phyloP scores from a whole-genome alignment of 2,329 filamentous ascomycete species.

The Fusarium brachygibbosum region DNA sequence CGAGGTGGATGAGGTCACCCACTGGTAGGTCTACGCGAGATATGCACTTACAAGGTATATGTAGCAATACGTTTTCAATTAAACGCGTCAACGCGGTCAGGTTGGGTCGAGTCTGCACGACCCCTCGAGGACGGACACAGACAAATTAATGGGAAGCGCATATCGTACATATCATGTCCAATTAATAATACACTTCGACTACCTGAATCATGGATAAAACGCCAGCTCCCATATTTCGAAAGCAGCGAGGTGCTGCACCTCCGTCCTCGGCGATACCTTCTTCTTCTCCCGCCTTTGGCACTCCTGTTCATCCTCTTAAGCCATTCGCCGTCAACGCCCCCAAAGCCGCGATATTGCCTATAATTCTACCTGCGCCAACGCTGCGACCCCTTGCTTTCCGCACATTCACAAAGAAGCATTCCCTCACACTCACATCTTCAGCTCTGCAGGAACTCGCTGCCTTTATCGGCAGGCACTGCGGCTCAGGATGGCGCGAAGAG shows the following conservation, averaged over 20 bases:
- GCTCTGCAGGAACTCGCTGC: constrained; percentile 86
- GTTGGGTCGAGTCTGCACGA: constrained; percentile 20
- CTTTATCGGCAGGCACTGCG: constrained; percentile 94
- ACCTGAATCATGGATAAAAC: constrained; percentile 55
- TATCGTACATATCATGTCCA: constrained; percentile 37
- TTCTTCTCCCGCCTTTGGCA: constrained; percentile 91
- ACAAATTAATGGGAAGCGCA: constrained; percentile 25
- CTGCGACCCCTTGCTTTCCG: constrained; percentile 92
- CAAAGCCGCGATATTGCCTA: constrained; percentile 81
- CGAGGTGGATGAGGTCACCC: constrained; percentile 53
- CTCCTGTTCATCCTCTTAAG: constrained; percentile 82
- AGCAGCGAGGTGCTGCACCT: constrained; percentile 51
- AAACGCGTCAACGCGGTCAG: constrained; percentile 57
- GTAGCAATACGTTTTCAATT: constrained; percentile 52
- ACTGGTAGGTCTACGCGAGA: constrained; percentile 37
- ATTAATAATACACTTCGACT: constrained; percentile 6
- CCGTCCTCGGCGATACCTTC: constrained; percentile 78
- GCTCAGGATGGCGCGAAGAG: constrained; percentile 95
- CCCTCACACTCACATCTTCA: constrained; percentile 88
- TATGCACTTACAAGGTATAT: constrained; percentile 30
- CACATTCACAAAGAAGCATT: constrained; percentile 97
- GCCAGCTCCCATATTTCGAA: constrained; percentile 57
- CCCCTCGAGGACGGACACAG: constrained; percentile 4
- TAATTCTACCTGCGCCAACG: constrained; percentile 88
- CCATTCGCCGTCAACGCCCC: constrained; percentile 68